Conservation (phyloP, 164 flowering plant genomes). For the Protea cynaroides region DNA sequence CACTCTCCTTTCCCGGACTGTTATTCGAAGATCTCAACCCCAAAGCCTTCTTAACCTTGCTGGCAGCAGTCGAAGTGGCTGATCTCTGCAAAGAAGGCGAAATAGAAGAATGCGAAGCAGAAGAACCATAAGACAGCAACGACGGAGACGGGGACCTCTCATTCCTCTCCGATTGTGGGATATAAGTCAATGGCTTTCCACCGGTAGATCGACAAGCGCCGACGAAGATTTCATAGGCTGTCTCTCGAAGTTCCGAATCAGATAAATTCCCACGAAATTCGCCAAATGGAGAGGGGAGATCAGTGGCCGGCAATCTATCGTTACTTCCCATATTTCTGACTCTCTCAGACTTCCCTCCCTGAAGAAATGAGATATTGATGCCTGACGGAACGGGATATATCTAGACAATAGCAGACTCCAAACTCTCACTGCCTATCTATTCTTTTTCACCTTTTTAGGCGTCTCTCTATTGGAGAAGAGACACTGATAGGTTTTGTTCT, state of each 20-base stretch:
- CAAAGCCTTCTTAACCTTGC: constrained; percentile 72
- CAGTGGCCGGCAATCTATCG: constrained; percentile 12
- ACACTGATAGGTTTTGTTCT: background rate
- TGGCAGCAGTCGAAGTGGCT: constrained; percentile 61
- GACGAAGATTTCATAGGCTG: constrained; percentile 84
- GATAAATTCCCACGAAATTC: constrained; percentile 49
- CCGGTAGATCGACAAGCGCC: constrained; percentile 67
- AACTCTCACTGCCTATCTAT: background rate
- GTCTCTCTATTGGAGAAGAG: background rate
- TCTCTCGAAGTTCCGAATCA: constrained; percentile 59
- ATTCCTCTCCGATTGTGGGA: constrained; percentile 26
- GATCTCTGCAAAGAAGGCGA: constrained; percentile 56
- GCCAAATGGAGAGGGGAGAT: constrained; percentile 61
- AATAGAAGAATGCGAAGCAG: constrained; percentile 12
- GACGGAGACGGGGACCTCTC: constrained; percentile 15
- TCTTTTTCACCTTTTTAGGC: background rate
- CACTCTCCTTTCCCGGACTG: constrained; percentile 21
- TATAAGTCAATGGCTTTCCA: constrained; percentile 56
- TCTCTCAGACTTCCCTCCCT: constrained; percentile 59
- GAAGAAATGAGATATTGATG: constrained; percentile 61
- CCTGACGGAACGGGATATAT: too few species aligned
- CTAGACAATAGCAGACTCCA: background rate
- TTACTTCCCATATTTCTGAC: constrained; percentile 31
- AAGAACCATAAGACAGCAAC: constrained; percentile 2
- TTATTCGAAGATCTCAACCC: constrained; percentile 39